Conservation (phyloP, 192 early-diverging fungal species). For the Phycomyces nitens region DNA sequence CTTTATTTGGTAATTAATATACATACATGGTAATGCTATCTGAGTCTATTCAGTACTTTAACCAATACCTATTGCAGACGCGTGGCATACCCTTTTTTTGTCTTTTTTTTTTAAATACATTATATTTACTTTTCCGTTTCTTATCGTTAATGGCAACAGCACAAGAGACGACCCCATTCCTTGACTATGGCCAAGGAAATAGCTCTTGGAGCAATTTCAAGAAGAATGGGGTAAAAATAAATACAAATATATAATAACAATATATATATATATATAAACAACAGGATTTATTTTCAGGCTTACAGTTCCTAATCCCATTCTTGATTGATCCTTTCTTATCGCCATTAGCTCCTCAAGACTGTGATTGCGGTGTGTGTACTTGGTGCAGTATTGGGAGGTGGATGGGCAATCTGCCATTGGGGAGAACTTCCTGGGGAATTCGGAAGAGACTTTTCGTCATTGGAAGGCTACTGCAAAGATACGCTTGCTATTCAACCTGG, state of each 20-base stretch:
- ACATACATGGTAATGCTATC: no score
- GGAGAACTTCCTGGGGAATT: no score
- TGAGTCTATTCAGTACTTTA: not conserved
- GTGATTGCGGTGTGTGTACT: not conserved
- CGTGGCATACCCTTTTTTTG: not conserved
- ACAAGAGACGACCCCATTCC: not conserved
- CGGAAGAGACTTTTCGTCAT: constrained; percentile 9
- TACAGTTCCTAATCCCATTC: no score
- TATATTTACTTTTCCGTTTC: not conserved
- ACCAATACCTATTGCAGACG: not conserved
- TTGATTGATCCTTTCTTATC: no score
- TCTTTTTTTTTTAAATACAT: not conserved
- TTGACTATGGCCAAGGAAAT: not conserved
- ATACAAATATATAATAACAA: not conserved
- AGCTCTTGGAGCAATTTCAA: not conserved
- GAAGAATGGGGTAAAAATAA: not conserved
- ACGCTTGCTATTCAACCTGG: constrained; percentile 27
- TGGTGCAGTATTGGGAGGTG: not conserved
- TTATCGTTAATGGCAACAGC: not conserved
- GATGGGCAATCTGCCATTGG: not conserved
- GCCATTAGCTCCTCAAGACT: no score
- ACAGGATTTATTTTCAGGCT: no score
- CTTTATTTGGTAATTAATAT: no score
- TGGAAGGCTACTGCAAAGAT: constrained; percentile 41
- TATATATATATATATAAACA: no score